phyloP scores from a whole-genome alignment of 2,329 filamentous ascomycete genomes.

The Colletotrichum sidae region DNA sequence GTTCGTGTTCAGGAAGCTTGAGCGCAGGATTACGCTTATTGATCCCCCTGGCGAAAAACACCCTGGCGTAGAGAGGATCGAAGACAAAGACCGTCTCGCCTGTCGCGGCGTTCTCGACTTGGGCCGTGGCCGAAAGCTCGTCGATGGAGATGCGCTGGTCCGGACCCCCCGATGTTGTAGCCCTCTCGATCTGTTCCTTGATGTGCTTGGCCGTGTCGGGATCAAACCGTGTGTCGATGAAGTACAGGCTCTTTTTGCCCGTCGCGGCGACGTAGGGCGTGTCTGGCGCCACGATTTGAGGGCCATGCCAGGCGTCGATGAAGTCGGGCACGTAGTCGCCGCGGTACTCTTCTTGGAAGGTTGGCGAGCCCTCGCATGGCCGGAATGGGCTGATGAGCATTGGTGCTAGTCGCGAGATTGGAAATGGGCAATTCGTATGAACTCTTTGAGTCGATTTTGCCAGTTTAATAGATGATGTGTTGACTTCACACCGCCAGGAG shows the following conservation, averaged over 20 bases:
- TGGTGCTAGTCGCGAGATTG: not conserved
- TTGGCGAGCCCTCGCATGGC: not conserved
- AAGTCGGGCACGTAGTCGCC: conserved; percentile 22
- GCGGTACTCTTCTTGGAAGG: conserved; percentile 25
- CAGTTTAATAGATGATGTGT: too few species aligned
- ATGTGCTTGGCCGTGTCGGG: conserved; percentile 31
- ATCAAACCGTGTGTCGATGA: conserved; percentile 35
- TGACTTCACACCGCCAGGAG: too few species aligned
- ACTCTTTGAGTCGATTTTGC: too few species aligned
- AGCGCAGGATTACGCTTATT: conserved; percentile 33
- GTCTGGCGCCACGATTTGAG: conserved; percentile 37
- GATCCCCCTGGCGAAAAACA: conserved; percentile 35
- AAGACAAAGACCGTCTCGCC: conserved; percentile 34
- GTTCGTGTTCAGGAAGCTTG: conserved; percentile 24
- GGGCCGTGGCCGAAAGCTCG: conserved; percentile 16
- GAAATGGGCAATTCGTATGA: too few species aligned
- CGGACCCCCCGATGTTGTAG: not conserved
- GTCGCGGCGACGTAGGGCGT: conserved; percentile 37
- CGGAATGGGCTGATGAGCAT: not conserved
- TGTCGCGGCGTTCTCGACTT: conserved; percentile 7
- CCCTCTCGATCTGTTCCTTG: conserved; percentile 36
- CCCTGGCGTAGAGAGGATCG: conserved; percentile 30
- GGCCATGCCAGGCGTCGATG: conserved; percentile 22
- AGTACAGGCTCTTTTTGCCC: conserved; percentile 32
- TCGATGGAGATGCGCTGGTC: conserved; percentile 6